Evolutionary conservation across 2,329 filamentous ascomycete species (phyloP), one percentile per base, ranked within the genome.

Genomic region (Ceratocystis huliohia): DNA sequence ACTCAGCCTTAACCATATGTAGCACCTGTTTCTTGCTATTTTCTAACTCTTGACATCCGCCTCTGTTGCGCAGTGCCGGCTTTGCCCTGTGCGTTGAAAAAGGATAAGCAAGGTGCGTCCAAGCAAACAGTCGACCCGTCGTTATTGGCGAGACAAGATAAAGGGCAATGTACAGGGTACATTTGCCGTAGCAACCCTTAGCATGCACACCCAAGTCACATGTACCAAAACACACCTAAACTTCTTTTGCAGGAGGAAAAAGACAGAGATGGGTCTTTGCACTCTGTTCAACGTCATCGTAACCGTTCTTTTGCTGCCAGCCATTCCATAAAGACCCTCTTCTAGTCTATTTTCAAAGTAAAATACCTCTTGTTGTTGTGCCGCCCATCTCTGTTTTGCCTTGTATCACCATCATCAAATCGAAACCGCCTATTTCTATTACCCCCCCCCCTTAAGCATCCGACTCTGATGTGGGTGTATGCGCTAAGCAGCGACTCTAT

Each of bases 361-460:
- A 37, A 37, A 13, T 37, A 8, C n/a, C 20, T 10, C 45, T 17
- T 48, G n/a, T 22, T 10, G n/a, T n/a, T 22, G 17, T 20, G 45
- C 45, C 45, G 45, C 20, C 20, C 45, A 20, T 48, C 45, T 48
- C 20, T 48, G 53, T 57, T 28, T 57, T 33, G 53, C 22, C 5
- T 57, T 57, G 53, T 57, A 57, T 57, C 22, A 30, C 53, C 53
- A 57, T 57, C 53, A 7, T 13, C 10, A 28, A 57, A 30, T 57
- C 25, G 53, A 57, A 57, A 57, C 53, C 22, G 53, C 22, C 53
- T 57, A 57, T 30, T 57, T n/a, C 22, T 17, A 56, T 56, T 13
- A 25, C 50, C 50, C 45, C 33, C 33, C 8, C 8, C 33, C 30
- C 7, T 33, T 10, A 37, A 37, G 37, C 37, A 13, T 37, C 37